Evolutionary conservation across 306 rosid genomes (phyloP).

Genomic region (Cucurbita argyrosperma): DNA sequence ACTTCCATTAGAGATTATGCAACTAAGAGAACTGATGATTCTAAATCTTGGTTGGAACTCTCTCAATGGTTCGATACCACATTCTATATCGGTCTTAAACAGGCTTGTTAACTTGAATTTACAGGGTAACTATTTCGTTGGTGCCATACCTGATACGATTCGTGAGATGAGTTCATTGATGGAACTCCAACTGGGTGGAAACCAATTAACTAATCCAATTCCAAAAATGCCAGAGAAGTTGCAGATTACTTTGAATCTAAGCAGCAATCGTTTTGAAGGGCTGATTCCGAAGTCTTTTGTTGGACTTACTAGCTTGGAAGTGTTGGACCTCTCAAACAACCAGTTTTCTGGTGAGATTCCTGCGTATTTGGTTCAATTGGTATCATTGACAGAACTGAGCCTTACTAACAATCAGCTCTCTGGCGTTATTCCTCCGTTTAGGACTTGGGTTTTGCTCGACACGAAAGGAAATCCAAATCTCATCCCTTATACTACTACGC

Average conservation of each 20-base stretch:
- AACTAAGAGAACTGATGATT: constrained; percentile 10
- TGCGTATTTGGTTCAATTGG: constrained; percentile 1
- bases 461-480: constrained; percentile 15
- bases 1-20: constrained; percentile 35
- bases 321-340: constrained; percentile 81
- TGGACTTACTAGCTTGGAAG: constrained; percentile 18
- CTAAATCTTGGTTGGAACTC: constrained; percentile 59
- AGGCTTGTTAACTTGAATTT: constrained; percentile 27
- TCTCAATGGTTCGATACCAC: constrained; percentile 49
- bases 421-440: constrained; percentile 32
- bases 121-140: constrained; percentile 39
- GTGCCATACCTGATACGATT: constrained; percentile 35
- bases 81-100: constrained; percentile 19
- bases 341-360: constrained; percentile 46
- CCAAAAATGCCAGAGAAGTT: constrained; percentile 42
- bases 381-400: constrained; percentile 29
- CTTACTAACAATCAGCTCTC: constrained; percentile 45
- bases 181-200: constrained; percentile 64
- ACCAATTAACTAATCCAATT: constrained; percentile 36
- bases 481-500: not conserved
- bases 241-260: constrained; percentile 63
- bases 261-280: constrained; percentile 47
- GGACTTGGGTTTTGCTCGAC: not conserved
- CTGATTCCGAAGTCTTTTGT: constrained; percentile 27
- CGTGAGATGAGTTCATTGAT: constrained; percentile 9